These are phyloP conservation scores for Ocimum tenuiflorum DNA, from an alignment of 257 asterid genomes.

Conservation along the genomic window DNA sequence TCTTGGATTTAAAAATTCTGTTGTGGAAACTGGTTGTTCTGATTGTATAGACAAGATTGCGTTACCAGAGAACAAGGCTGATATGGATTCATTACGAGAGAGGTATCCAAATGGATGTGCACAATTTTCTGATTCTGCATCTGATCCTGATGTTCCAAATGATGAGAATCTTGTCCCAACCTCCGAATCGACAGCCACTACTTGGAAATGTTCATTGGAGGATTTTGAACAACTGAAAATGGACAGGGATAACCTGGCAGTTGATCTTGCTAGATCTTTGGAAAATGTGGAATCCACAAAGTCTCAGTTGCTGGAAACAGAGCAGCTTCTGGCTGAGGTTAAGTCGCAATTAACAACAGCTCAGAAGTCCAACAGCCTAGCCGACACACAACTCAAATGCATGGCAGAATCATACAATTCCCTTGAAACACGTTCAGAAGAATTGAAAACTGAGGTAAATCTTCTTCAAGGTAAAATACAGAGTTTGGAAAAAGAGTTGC, in stretches of 20 bases:
- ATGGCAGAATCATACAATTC: constrained; percentile 91
- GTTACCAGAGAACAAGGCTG: constrained; percentile 67
- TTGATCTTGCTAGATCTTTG: constrained; percentile 49
- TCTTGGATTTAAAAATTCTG: constrained; percentile 62
- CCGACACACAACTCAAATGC: constrained; percentile 95
- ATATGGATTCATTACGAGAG: constrained; percentile 42
- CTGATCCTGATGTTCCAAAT: constrained; percentile 71
- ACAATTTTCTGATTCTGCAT: constrained; percentile 63
- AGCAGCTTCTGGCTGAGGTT: constrained; percentile 67
- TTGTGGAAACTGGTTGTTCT: constrained; percentile 56
- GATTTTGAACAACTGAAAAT: constrained; percentile 74
- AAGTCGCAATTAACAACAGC: constrained; percentile 70
- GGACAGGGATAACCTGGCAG: constrained; percentile 61
- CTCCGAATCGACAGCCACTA: constrained; percentile 52
- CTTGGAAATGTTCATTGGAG: constrained; percentile 78
- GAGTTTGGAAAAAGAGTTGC: constrained; percentile 54
- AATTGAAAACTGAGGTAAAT: constrained; percentile 59
- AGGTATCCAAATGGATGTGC: constrained; percentile 50
- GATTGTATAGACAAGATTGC: constrained; percentile 91
- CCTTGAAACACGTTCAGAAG: constrained; percentile 73
- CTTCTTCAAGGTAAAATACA: constrained; percentile 50
- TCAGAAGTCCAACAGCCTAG: constrained; percentile 68
- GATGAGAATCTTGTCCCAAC: constrained; percentile 73
- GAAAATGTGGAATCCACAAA: constrained; percentile 58
- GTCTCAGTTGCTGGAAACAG: constrained; percentile 61